Evolutionary conservation across 2,329 filamentous ascomycete species (phyloP), one percentile per base, ranked within the genome.

Genomic region (Drechslerella dactyloides): DNA sequence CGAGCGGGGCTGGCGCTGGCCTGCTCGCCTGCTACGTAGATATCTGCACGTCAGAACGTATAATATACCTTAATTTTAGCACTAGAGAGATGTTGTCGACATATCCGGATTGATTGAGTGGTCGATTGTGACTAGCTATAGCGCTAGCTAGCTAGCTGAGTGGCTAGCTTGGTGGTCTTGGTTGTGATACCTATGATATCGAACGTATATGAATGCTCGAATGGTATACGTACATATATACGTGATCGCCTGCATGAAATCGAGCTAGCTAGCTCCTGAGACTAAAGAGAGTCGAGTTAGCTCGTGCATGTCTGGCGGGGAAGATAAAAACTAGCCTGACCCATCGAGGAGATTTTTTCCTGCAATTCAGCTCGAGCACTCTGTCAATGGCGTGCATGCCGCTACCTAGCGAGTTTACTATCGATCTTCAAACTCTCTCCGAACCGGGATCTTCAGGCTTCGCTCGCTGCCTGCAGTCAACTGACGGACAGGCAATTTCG

Each of bases 41-140:
- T 65, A 72, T 63, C 66, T 72, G 68, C 68, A 72, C 60, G 68
- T 72, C 68, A 72, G 64, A 60, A 54, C 40, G 60, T 65, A 72
- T 72, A 60, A 65, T 51, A 65, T 55, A 64, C 59, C 35, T 46
- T 63, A 51, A 63, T 61, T 64, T 63, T 57, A 51, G 42, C 59
- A 52, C 50, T 42, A 35, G 35, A 64, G 57, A 72, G 68, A 65
- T 72, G 64, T 42, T 58, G 53, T 63, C 37, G 59, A 70, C 11
- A 17, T 21, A 8, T 33, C 8, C 8, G 27, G 27, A 33, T 33
- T 8, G 8, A 33, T 33, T 33, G 27, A 3, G 27, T 33, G 8
- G 27, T 33, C 4, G 27, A 8, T 4, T 33, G 8, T 8, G 4
- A 33, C 27, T 33, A 33, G 4, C 8, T 3, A 3, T 33, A 33